Percentiles rank a stretch among this genome's conserved stretches.
These are phyloP conservation scores for Dillenia suffruticosa DNA, from an alignment of 164 flowering plant species.

Conservation along the genomic window DNA sequence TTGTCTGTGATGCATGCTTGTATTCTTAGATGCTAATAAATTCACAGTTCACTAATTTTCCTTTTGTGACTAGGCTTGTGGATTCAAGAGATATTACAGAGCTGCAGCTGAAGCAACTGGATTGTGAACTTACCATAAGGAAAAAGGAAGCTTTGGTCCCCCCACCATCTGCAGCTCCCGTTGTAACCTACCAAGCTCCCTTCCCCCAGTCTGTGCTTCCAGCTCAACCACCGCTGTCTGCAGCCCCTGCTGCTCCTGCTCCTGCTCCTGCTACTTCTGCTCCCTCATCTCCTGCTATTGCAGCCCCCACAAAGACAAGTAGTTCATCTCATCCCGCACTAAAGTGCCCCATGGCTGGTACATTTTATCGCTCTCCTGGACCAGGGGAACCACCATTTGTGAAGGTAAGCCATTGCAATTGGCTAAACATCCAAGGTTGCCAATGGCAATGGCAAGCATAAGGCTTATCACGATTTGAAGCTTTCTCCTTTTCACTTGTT, in stretches of 20 bases:
- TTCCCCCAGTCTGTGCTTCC: constrained; percentile 26
- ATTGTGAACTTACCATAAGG: constrained; percentile 56
- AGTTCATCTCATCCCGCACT: constrained; percentile 52
- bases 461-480: no score
- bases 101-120: constrained; percentile 59
- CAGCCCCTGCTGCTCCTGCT: constrained; percentile 19
- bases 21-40: background rate
- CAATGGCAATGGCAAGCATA: no score
- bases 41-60: background rate
- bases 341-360: constrained; percentile 82
- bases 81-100: constrained; percentile 71
- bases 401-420: constrained; percentile 32
- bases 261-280: constrained; percentile 25
- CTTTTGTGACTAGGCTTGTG: constrained; percentile 48
- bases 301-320: constrained; percentile 36
- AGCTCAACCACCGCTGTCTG: constrained; percentile 29
- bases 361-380: constrained; percentile 56
- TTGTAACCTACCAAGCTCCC: constrained; percentile 22
- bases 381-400: constrained; percentile 82
- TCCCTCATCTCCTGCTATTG: constrained; percentile 19
- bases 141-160: constrained; percentile 64
- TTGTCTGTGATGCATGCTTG: background rate
- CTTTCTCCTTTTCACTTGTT: background rate
- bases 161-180: constrained; percentile 28
- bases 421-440: no score